phyloP scores from a whole-genome alignment of 2,329 filamentous ascomycete species.

The Phialophora verrucosa region DNA sequence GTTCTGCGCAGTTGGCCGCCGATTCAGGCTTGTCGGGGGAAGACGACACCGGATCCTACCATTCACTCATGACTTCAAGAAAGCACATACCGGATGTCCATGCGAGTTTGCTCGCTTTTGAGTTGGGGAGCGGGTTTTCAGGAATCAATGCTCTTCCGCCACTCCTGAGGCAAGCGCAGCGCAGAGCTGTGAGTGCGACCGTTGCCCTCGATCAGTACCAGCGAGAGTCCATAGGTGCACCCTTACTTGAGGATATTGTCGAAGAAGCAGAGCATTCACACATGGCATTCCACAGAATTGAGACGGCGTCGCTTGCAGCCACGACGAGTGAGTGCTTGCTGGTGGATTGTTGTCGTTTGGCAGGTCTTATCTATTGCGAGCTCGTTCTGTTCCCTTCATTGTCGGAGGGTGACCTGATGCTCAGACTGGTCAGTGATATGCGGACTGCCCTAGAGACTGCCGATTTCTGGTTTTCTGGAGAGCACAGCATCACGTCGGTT shows the following conservation, averaged over 20 bases:
- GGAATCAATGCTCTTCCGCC: not conserved
- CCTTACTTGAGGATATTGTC: constrained; percentile 4
- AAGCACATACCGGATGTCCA: constrained; percentile 4
- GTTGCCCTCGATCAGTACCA: constrained; percentile 11
- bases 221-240: constrained; percentile 2
- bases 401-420: not conserved
- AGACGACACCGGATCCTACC: not conserved
- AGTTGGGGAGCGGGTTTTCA: constrained; percentile 1
- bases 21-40: not conserved
- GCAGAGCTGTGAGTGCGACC: constrained; percentile 3
- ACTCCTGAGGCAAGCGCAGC: constrained; percentile 2
- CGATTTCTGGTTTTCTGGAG: constrained; percentile 1
- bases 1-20: not conserved
- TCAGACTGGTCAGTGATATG: not conserved
- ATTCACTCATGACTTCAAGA: not conserved
- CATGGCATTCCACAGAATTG: not conserved
- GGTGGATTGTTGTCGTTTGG: constrained; percentile 6
- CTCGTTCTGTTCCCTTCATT: constrained; percentile 2
- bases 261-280: constrained; percentile 5
- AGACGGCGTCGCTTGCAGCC: not conserved
- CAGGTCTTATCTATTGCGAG: constrained; percentile 5
- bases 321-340: not conserved
- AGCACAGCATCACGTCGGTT: not conserved
- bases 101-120: constrained; percentile 2
- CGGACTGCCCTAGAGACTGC: not conserved